Conservation (phyloP, 2,329 filamentous ascomycete genomes). For the Trichoderma atroviride region DNA sequence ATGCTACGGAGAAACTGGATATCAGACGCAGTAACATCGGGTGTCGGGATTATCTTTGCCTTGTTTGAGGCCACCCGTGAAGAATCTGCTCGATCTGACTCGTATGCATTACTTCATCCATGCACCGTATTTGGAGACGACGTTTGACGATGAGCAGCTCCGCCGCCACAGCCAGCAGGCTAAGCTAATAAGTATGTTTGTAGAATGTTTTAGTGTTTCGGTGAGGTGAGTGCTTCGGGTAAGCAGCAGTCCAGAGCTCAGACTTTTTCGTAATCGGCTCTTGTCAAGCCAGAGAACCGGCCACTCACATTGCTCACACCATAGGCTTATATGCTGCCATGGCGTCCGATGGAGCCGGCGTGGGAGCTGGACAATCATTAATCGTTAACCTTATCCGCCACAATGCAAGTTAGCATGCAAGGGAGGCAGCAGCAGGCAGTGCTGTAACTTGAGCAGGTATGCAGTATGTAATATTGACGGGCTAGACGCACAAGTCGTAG, state of each 20-base stretch:
- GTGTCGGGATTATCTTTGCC: slow-evolving; percentile 1
- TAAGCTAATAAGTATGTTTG: neutral
- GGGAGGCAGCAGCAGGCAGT: neutral
- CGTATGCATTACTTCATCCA: neutral
- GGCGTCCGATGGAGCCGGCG: slow-evolving; percentile 18
- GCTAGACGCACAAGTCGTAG: neutral
- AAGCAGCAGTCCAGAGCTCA: neutral
- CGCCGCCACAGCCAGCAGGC: neutral
- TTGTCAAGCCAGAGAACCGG: neutral
- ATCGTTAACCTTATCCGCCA: slow-evolving; percentile 13
- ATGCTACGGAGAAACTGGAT: neutral
- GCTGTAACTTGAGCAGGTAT: too few relatives aligned
- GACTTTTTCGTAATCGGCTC: slow-evolving; percentile 10
- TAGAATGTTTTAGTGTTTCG: neutral
- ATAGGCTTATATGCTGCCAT: neutral
- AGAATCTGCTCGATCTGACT: neutral
- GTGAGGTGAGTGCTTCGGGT: neutral
- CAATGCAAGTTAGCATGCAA: neutral
- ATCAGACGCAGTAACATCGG: neutral
- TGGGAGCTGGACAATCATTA: slow-evolving; percentile 5
- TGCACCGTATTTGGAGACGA: neutral
- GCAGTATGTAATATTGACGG: neutral
- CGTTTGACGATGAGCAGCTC: neutral
- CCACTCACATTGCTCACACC: neutral
- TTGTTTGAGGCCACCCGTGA: neutral